Evolutionary conservation across 1,284 basidiomycete genomes (phyloP), one percentile per base, ranked within the genome.

Genomic region (Apiotrichum domesticum): DNA sequence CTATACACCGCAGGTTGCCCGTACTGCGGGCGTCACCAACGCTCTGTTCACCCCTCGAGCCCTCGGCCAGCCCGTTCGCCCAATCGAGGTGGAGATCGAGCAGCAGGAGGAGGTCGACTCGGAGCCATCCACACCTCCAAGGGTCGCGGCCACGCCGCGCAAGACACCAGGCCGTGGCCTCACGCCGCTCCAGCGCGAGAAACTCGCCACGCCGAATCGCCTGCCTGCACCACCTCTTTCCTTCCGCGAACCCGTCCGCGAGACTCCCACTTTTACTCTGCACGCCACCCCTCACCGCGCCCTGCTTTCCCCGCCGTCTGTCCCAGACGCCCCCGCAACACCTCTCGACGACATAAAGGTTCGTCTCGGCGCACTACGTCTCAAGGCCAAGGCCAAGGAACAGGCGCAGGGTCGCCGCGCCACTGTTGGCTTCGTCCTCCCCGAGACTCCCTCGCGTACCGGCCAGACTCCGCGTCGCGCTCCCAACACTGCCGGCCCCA

Each of bases 161-260:
- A 49, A 44, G 41, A 48, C 56, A 7, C 41, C 47, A 2, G 35
- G 35, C 41, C 21, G 11, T 3, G 55, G 52, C 4, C 50, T 57
- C 6, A 52, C 56, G 8, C 49, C 42, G 6, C 46, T 41, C 7
- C 56, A 58, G 43, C 54, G 60, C 14, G 51, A 51, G 6, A 32
- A 46, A 10, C 64, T 75, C 15, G 71, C 66, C 11, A 73, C 73
- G 0, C 73, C 73, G 9, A 66, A 71, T 34, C 59, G 60, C 8
- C 63, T 75, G 3, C 71, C 70, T n/a, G 55, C 62, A 4, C 68
- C 67, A 4, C 68, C 68, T 0, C 43, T 55, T 3, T 63, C 58
- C 3, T 74, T 74, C 68, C 64, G 65, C 33, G 56, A 57, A 13
- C 65, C 67, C 15, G 58, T 67, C 10, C 35, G 44, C 35, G 45